Percentiles rank a stretch among this genome's conserved stretches.
phyloP scores from a whole-genome alignment of 306 rosid species.

The Citrullus colocynthis region DNA sequence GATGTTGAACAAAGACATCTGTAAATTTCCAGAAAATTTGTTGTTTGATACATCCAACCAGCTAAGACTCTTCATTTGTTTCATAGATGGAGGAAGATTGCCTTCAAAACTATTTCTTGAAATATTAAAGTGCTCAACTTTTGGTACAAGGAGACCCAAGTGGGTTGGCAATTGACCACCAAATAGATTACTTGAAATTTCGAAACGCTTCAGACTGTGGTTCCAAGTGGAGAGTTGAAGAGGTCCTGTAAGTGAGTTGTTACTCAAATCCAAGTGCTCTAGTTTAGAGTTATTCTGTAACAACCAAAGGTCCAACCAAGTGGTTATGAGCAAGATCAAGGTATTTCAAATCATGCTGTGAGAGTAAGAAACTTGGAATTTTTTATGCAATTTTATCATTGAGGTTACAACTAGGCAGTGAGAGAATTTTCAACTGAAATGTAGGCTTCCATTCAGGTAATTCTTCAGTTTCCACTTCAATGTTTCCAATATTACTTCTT shows the following conservation, averaged over 20 bases:
- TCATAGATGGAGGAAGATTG: background rate
- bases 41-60: background rate
- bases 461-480: constrained; percentile 9
- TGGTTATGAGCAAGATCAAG: constrained; percentile 1
- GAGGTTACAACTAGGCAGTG: background rate
- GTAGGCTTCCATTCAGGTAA: background rate
- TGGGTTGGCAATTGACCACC: background rate
- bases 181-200: background rate
- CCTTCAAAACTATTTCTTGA: background rate
- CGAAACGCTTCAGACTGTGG: background rate
- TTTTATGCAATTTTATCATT: background rate
- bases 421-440: constrained; percentile 3
- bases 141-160: background rate
- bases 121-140: background rate
- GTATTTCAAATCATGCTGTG: background rate
- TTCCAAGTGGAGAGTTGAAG: too few species aligned
- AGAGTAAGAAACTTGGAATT: background rate
- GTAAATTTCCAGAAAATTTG: background rate
- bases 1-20: background rate
- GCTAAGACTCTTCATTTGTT: background rate
- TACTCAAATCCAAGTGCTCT: background rate
- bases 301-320: background rate
- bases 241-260: background rate
- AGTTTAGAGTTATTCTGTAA: background rate
- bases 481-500: too few species aligned